These are phyloP conservation scores for Podaxis pistillaris DNA, from an alignment of 768 basidiomycete genomes.

Conservation along the genomic window DNA sequence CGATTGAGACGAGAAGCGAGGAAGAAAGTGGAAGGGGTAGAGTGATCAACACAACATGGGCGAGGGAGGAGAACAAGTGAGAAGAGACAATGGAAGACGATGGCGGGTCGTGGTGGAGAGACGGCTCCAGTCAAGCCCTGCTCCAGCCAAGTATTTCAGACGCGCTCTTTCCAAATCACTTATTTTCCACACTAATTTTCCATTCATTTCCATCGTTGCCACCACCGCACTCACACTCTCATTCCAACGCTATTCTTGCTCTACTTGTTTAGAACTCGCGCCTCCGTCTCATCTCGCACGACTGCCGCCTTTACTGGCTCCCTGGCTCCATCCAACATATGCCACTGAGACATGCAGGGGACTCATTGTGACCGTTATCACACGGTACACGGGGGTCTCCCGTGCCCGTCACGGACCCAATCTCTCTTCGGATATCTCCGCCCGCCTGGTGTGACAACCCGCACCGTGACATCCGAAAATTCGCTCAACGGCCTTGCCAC, in stretches of 20 bases:
- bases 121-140: background rate
- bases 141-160: slow-evolving; percentile 1
- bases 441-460: slow-evolving; percentile 10
- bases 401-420: background rate
- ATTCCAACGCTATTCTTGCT: background rate
- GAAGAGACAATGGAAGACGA: slow-evolving; percentile 1
- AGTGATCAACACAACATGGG: slow-evolving; percentile 30
- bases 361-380: slow-evolving; percentile 15
- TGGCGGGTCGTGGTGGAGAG: slow-evolving; percentile 4
- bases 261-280: background rate
- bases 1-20: slow-evolving; percentile 22
- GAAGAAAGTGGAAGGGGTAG: slow-evolving; percentile 22
- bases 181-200: slow-evolving; percentile 1
- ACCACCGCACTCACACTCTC: background rate
- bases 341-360: slow-evolving; percentile 1
- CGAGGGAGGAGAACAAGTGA: slow-evolving; percentile 25
- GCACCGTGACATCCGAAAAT: background rate
- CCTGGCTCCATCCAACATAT: background rate
- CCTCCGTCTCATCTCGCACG: background rate
- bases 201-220: background rate
- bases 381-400: slow-evolving; percentile 23
- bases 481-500: background rate
- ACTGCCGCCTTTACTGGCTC: background rate
- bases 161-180: background rate
- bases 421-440: slow-evolving; percentile 15